Percentiles rank a stretch among this genome's conserved stretches.
These are phyloP conservation scores for Akebia trifoliata DNA, from an alignment of 164 flowering plant species.

Conservation along the genomic window DNA sequence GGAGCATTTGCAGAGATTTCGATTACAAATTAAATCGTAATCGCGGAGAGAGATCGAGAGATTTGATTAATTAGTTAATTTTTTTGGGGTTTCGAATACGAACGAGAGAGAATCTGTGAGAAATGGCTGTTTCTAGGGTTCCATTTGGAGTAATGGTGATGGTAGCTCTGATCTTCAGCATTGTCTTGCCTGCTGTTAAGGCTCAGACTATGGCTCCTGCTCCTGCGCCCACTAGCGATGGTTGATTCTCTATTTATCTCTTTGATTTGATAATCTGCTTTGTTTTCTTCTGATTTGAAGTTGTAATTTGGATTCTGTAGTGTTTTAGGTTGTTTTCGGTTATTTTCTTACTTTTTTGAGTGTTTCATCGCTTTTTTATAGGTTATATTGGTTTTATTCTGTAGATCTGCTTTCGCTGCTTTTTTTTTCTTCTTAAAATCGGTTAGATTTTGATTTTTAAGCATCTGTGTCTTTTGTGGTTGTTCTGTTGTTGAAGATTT, in stretches of 20 bases:
- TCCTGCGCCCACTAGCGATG: constrained; percentile 50
- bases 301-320: not conserved
- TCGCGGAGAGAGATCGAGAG: not conserved
- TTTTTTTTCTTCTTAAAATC: too few relatives aligned
- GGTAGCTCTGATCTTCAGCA: constrained; percentile 21
- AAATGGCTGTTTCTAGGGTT: constrained; percentile 16
- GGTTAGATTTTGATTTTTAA: too few relatives aligned
- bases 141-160: constrained; percentile 17
- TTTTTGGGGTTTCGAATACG: not conserved
- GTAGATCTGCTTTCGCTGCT: too few relatives aligned
- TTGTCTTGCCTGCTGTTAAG: constrained; percentile 20
- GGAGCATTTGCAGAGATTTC: constrained; percentile 9
- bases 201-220: constrained; percentile 37
- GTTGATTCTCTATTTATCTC: constrained; percentile 14
- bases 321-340: not conserved
- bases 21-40: not conserved
- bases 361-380: too few relatives aligned
- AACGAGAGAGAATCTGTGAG: not conserved
- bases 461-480: too few relatives aligned
- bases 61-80: not conserved
- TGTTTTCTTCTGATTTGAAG: not conserved
- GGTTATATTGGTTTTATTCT: too few relatives aligned
- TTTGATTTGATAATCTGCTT: not conserved
- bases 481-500: too few relatives aligned
- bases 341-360: not conserved